phyloP scores from a whole-genome alignment of 2,329 filamentous ascomycete species.

The Lecanicillium sp. region DNA sequence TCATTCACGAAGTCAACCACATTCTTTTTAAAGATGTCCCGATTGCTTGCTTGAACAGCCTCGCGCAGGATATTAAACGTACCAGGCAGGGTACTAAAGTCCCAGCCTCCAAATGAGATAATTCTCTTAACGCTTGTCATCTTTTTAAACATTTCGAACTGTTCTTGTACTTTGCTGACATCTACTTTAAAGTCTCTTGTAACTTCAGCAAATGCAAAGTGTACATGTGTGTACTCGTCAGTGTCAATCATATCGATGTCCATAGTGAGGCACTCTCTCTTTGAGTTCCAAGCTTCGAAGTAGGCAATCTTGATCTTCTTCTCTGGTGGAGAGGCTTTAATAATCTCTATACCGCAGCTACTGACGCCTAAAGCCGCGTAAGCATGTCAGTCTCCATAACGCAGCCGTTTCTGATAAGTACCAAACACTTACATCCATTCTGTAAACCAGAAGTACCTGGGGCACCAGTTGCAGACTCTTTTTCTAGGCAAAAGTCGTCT shows the following conservation, averaged over 20 bases:
- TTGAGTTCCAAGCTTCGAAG: conserved; percentile 23
- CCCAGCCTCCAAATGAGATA: conserved; percentile 29
- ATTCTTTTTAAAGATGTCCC: conserved; percentile 26
- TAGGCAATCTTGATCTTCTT: conserved; percentile 21
- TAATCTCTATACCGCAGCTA: conserved; percentile 1
- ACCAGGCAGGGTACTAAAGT: conserved; percentile 17
- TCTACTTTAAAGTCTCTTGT: conserved; percentile 12
- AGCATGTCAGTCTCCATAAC: not conserved
- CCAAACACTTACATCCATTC: not conserved
- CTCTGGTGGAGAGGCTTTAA: not conserved
- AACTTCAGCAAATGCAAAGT: conserved; percentile 24
- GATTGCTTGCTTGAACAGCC: conserved; percentile 25
- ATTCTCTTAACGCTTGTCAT: conserved; percentile 23
- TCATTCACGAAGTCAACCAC: conserved; percentile 30
- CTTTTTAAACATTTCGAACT: conserved; percentile 22
- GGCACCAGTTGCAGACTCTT: conserved; percentile 16
- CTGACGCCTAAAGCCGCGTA: conserved; percentile 1
- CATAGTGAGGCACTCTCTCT: conserved; percentile 22
- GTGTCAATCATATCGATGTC: conserved; percentile 16
- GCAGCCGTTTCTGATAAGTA: not conserved
- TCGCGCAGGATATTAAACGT: conserved; percentile 21
- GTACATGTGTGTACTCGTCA: conserved; percentile 17
- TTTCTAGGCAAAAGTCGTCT: conserved; percentile 29
- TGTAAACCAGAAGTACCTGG: conserved; percentile 17
- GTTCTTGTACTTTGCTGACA: conserved; percentile 14